A percentile compares a stretch with the other conserved stretches of the same genome.
phyloP scores from a whole-genome alignment of 2,329 filamentous ascomycete species.

The Bipolaris gigantea region DNA sequence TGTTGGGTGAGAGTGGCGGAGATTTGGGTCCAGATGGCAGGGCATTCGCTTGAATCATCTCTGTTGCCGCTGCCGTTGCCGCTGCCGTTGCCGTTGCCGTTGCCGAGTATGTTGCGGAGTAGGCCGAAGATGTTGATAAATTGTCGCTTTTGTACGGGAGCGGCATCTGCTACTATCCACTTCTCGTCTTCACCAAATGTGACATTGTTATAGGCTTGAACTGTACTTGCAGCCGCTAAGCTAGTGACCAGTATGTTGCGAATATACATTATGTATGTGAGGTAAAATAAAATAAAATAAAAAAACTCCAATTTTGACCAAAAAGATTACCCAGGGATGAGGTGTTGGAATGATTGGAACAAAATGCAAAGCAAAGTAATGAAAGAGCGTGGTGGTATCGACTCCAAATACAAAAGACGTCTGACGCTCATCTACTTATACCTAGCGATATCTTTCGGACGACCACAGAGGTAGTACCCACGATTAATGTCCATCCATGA shows the following conservation, averaged over 20 bases:
- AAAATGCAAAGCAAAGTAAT: slow-evolving; percentile 8
- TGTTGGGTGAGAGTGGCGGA: slow-evolving; percentile 36
- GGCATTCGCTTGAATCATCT: slow-evolving; percentile 21
- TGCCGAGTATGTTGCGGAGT: slow-evolving; percentile 8
- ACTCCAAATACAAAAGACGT: slow-evolving; percentile 8
- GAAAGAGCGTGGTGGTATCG: slow-evolving; percentile 16
- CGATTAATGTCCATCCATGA: slow-evolving; percentile 7
- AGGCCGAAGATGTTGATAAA: slow-evolving; percentile 14
- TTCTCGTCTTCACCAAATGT: slow-evolving; percentile 21
- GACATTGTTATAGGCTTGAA: slow-evolving; percentile 29
- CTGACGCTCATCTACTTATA: slow-evolving; percentile 26
- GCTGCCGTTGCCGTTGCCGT: not conserved
- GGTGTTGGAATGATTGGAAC: not conserved
- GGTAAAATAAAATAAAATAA: too few relatives aligned
- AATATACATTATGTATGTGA: slow-evolving; percentile 40
- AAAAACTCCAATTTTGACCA: slow-evolving; percentile 6
- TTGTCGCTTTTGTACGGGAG: slow-evolving; percentile 20
- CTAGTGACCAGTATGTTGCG: slow-evolving; percentile 29
- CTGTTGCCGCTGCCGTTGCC: not conserved
- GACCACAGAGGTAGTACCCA: slow-evolving; percentile 19
- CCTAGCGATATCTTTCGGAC: slow-evolving; percentile 7
- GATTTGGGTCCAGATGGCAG: slow-evolving; percentile 39
- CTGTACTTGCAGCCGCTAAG: slow-evolving; percentile 31
- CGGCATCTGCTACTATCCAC: slow-evolving; percentile 2
- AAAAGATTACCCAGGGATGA: slow-evolving; percentile 10